Base-by-base conservation (phyloP, 1,284 basidiomycete species). In the Ustilago shanxiensis region DNA sequence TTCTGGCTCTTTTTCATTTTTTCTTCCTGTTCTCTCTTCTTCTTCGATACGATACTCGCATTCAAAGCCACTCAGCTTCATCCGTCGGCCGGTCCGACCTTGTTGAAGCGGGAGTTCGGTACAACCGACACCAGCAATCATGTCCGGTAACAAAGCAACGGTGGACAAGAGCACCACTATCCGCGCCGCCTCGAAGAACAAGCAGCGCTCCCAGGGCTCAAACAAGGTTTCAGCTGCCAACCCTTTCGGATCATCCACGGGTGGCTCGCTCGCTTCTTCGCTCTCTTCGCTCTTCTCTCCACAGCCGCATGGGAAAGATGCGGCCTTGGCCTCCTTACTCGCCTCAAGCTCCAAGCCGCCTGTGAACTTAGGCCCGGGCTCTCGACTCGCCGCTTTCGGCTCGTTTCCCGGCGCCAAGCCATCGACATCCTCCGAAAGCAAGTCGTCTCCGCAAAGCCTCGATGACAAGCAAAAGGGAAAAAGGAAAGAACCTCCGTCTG, bases 271-370 rank as follows among this genome's bases (percentile, higher is more conserved):
- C 18, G 75, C 75, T 2, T 70, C 67, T 7, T 77, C 75, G 16
- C 65, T 77, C 3, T 67, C 71, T 9, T 73, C 75, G 6, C 75
- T 77, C 45, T 71, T 77, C 56, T 69, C 67, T 5, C 75, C 75
- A 1, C 57, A 66, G 41, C 66, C 71, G 0, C 71, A 77, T 26
- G 75, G 71, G 16, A 77, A 77, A 39, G 75, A 77, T 74, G 75
- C 75, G 31, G 67, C 71, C 8, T 28, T 77, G 29, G 75, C 75
- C 0, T 64, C 67, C 1, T 39, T 77, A 28, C 56, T 77, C 8
- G 75, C 67, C 2, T 64, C 70, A 10, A 72, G 53, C 56, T 70
- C 75, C 0, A 77, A 67, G 45, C 66, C 67, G n/a, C 49, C 63
- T 6, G 53, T 60, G 4, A 52, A 62, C 7, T 60, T 70, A 2